Conservation (phyloP, 2,329 filamentous ascomycete genomes). For the Stagonosporopsis chrysanthemi region DNA sequence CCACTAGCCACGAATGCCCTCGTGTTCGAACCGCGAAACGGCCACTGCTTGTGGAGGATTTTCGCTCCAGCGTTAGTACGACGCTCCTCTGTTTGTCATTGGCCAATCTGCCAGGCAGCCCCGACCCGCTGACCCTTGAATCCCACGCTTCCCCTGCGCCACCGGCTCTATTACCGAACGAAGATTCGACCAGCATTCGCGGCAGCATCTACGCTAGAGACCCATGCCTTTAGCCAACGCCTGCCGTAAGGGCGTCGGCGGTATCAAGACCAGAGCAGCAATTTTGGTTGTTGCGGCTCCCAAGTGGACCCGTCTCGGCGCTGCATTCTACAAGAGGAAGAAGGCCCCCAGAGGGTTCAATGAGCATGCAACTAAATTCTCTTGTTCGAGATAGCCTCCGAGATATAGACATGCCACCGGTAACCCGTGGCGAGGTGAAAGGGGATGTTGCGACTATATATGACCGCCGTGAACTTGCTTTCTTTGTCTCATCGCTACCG, state of each 20-base stretch:
- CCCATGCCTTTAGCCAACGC: conserved; percentile 3
- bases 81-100: neutral
- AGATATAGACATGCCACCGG: conserved; percentile 9
- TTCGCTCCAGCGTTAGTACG: conserved; percentile 6
- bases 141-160: conserved; percentile 10
- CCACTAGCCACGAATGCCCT: conserved; percentile 5
- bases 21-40: conserved; percentile 5
- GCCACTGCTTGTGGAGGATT: conserved; percentile 17
- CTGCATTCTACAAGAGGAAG: conserved; percentile 17
- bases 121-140: conserved; percentile 3
- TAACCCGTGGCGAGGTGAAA: conserved; percentile 16
- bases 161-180: conserved; percentile 14
- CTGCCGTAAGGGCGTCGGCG: conserved; percentile 7
- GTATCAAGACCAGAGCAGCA: neutral
- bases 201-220: neutral
- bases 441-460: conserved; percentile 15
- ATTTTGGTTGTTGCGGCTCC: conserved; percentile 1
- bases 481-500: conserved; percentile 9
- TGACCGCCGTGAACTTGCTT: conserved; percentile 7
- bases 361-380: neutral
- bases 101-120: conserved; percentile 2
- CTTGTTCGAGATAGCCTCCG: conserved; percentile 17
- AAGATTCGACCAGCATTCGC: conserved; percentile 9
- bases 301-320: conserved; percentile 16
- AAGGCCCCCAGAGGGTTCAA: conserved; percentile 14